Percentiles rank a stretch among this genome's conserved stretches.
These are phyloP conservation scores for Lagenidium giganteum DNA, from an alignment of 352 stramenopile species.

Conservation along the genomic window DNA sequence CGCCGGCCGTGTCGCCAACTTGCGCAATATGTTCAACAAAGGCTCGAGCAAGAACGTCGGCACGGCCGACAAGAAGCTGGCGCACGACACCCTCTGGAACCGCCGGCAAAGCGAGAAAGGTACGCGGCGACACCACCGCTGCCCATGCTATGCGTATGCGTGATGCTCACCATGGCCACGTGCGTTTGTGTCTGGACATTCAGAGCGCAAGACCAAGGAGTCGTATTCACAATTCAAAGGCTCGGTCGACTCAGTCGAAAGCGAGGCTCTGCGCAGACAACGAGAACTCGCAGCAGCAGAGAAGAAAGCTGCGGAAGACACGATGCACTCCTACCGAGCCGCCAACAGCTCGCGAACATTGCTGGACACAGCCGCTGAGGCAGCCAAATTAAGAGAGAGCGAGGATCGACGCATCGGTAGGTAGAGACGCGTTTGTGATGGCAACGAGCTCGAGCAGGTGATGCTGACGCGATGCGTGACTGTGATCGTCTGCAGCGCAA, in stretches of 20 bases:
- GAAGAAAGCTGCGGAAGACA: slow-evolving; percentile 34
- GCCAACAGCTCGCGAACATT: slow-evolving; percentile 45
- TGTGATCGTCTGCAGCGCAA: too few relatives aligned
- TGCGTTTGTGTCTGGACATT: too few relatives aligned
- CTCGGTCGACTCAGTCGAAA: slow-evolving; percentile 14
- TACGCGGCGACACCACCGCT: too few relatives aligned
- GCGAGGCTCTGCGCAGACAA: slow-evolving; percentile 25
- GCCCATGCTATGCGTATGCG: too few relatives aligned
- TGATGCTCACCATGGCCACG: too few relatives aligned
- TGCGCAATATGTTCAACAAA: slow-evolving; percentile 60
- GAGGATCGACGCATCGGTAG: too few relatives aligned
- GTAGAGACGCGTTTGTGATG: too few relatives aligned
- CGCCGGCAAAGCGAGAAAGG: slow-evolving; percentile 14
- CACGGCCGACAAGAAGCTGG: slow-evolving; percentile 17
- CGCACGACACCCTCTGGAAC: slow-evolving; percentile 16
- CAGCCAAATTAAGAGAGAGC: slow-evolving; percentile 10
- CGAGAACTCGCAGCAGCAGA: slow-evolving; percentile 32
- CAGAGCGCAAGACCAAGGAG: background rate
- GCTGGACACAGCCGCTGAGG: slow-evolving; percentile 38
- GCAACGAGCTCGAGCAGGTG: too few relatives aligned
- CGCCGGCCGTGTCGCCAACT: slow-evolving; percentile 44
- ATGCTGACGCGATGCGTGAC: too few relatives aligned
- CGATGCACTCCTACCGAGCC: slow-evolving; percentile 17
- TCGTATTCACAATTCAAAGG: slow-evolving; percentile 14
- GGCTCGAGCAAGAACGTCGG: slow-evolving; percentile 5